Base-by-base conservation (phyloP, 1,284 basidiomycete species). In the Moesziomyces parantarcticus region DNA sequence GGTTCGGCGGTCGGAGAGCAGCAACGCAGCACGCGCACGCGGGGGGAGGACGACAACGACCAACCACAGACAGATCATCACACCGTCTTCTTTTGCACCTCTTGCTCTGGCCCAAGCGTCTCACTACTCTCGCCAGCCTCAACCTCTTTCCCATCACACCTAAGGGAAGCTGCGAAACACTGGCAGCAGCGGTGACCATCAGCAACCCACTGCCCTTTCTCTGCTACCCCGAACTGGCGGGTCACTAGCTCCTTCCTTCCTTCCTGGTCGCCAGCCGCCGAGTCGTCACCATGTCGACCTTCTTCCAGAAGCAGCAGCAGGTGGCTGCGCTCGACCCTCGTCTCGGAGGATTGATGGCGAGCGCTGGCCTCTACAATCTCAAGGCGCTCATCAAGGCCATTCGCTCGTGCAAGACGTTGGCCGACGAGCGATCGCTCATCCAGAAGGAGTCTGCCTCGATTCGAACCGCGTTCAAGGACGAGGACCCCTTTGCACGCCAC, bases 381-480 rank as follows among this genome's bases (percentile, higher is more conserved):
- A 84, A 84, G 61, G 79, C 85, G 34, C 73, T 86, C 22, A 85
- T 85, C 75, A 86, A 86, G 68, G 84, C 83, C 48, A 82, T 66
- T 83, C 77, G 85, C 34, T 82, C 85, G 1, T 85, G 85, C 64
- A 86, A 99, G 92, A 99, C 97, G 50, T 90, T 98, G 50, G 97
- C 97, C 69, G 97, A 99, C 87, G 97, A 99, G 86, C 92, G 97
- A 55, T 90, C 92, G 48, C 90, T 99, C 77, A 97, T 99, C 81
- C 93, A 97, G 84, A 96, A 98, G 85, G 97, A 99, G 87, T 96
- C 93, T 1, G 97, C 97, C 7, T 93, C 95, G 21, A 97, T 99
- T 79, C 89, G 97, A 62, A 96, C 96, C 0, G 94, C 94, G 1
- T 99, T 99, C 87, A 92, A 96, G 76, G 95, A 98, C 84, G 97